A percentile compares a stretch with the other conserved stretches of the same genome.
Evolutionary conservation across 177 flowering plant species (phyloP).

Genomic region (Telopea speciosissima): DNA sequence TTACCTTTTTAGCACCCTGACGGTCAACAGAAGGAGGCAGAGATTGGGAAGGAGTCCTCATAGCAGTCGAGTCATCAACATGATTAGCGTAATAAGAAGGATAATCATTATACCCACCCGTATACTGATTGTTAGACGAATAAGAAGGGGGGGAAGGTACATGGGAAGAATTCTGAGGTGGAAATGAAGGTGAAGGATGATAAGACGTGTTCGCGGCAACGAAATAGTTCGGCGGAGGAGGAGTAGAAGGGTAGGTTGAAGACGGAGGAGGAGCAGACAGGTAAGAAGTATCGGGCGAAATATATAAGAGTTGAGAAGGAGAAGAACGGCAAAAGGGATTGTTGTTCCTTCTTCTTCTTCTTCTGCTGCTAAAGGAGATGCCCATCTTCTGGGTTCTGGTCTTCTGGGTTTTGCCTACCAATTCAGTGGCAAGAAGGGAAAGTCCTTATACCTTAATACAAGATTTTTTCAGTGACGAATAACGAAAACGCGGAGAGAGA

Average conservation of each 20-base stretch:
- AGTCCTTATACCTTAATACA: too few species aligned
- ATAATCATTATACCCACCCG: constrained; percentile 15
- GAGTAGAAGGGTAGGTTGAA: constrained; percentile 9
- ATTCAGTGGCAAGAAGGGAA: too few species aligned
- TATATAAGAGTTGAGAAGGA: constrained; percentile 14
- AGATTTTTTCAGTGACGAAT: too few species aligned
- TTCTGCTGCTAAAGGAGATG: constrained; percentile 21
- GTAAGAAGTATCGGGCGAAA: constrained; percentile 4
- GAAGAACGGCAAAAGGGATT: constrained; percentile 17
- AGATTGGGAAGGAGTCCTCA: constrained; percentile 16
- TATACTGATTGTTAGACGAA: constrained; percentile 16
- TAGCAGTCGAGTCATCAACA: constrained; percentile 29
- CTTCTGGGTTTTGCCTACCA: too few species aligned
- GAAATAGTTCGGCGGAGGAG: constrained; percentile 17
- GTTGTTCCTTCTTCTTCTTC: constrained; percentile 39
- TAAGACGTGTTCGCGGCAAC: constrained; percentile 18
- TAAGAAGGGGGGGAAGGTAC: constrained; percentile 17
- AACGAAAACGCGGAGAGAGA: too few species aligned
- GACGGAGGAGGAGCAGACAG: constrained; percentile 6
- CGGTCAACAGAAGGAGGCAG: constrained; percentile 65
- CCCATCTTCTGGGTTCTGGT: neutral
- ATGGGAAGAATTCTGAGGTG: constrained; percentile 15
- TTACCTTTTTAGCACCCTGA: constrained; percentile 67
- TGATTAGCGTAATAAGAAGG: constrained; percentile 29
- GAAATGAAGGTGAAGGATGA: constrained; percentile 12